Conservation (phyloP, 257 asterid genomes). For the Capsicum rhomboideum region DNA sequence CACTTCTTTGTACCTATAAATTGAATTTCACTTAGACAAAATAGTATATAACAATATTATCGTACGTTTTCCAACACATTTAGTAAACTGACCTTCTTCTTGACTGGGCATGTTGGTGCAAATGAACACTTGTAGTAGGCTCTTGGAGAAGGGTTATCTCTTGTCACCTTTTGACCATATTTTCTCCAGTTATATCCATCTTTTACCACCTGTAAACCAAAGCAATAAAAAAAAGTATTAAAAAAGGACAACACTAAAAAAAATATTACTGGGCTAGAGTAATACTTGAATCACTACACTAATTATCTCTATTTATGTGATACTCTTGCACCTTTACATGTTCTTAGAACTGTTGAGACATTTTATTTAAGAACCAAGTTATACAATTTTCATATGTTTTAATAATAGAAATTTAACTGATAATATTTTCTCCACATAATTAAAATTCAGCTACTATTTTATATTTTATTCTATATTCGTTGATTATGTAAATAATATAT, state of each 20-base stretch:
- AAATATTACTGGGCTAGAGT: neutral
- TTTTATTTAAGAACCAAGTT: neutral
- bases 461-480: no score
- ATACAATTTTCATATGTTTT: no score
- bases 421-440: no score
- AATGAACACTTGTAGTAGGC: conserved; percentile 75
- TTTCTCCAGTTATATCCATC: conserved; percentile 87
- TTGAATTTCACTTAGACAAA: neutral
- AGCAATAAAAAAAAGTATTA: neutral
- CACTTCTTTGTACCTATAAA: conserved; percentile 68
- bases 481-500: no score
- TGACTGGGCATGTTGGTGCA: conserved; percentile 71
- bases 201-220: conserved; percentile 34
- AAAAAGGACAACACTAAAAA: neutral
- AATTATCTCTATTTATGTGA: neutral
- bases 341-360: neutral
- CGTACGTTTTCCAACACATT: no score
- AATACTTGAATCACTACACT: neutral
- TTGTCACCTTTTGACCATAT: conserved; percentile 78
- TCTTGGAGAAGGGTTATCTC: conserved; percentile 84
- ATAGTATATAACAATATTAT: neutral
- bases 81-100: conserved; percentile 51
- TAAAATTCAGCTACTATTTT: no score
- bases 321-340: neutral
- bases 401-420: no score